phyloP scores from a whole-genome alignment of 129 eudicot genomes.

The sunflower (Helianthus annuus) region DNA sequence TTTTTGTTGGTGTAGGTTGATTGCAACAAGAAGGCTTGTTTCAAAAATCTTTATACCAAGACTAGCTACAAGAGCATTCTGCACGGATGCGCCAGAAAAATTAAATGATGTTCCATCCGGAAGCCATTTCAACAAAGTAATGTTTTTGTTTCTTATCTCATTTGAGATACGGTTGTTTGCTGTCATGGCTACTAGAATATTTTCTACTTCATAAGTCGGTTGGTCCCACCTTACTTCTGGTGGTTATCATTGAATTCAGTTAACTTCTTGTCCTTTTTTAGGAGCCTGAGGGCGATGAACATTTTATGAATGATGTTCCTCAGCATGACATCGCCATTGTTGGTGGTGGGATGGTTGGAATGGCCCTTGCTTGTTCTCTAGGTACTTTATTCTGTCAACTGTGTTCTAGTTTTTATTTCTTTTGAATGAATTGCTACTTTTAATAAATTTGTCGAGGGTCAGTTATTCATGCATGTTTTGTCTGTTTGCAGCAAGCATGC shows the following conservation, averaged over 20 bases:
- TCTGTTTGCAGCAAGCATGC: slow-evolving; percentile 69
- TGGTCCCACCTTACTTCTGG: background rate
- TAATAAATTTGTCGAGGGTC: background rate
- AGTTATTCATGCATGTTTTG: slow-evolving; percentile 16
- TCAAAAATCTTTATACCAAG: slow-evolving; percentile 30
- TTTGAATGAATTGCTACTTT: background rate
- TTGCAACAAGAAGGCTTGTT: slow-evolving; percentile 38
- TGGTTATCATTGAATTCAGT: background rate
- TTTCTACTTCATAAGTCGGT: background rate
- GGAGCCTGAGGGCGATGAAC: slow-evolving; percentile 34
- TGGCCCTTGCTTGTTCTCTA: slow-evolving; percentile 90
- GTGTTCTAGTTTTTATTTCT: background rate
- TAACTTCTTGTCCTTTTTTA: slow-evolving; percentile 10
- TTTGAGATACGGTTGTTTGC: slow-evolving; percentile 16
- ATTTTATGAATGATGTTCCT: slow-evolving; percentile 39
- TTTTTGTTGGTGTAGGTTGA: slow-evolving; percentile 39
- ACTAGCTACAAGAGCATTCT: slow-evolving; percentile 45
- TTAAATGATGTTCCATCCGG: slow-evolving; percentile 25
- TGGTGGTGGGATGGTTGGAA: slow-evolving; percentile 99
- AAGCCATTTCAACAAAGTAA: slow-evolving; percentile 40
- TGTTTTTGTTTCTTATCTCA: background rate
- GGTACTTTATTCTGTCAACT: slow-evolving; percentile 39
- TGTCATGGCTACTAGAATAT: background rate
- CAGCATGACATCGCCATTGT: slow-evolving; percentile 90
- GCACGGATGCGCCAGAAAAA: slow-evolving; percentile 32